phyloP scores from a whole-genome alignment of 1,284 basidiomycete genomes.

The Rhodotorula sp. region DNA sequence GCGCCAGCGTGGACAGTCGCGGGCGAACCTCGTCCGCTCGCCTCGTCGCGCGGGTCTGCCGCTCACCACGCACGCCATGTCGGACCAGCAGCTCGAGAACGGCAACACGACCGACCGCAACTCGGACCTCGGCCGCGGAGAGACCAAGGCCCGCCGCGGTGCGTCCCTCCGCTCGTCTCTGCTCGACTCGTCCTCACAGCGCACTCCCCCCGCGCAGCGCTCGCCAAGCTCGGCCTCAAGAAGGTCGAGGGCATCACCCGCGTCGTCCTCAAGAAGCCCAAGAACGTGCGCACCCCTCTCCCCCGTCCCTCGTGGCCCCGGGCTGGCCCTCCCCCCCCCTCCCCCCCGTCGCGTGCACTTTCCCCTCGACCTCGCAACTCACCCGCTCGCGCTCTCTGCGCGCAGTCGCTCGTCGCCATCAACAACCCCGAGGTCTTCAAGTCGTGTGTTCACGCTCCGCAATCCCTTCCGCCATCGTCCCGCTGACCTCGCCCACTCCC shows the following conservation, averaged over 20 bases:
- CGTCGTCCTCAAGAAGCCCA: constrained; percentile 78
- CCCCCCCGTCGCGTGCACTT: not conserved
- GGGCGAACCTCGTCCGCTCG: not conserved
- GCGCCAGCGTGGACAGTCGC: not conserved
- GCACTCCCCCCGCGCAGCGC: constrained; percentile 53
- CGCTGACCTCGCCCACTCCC: not conserved
- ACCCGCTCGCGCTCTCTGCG: not conserved
- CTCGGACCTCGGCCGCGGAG: constrained; percentile 19
- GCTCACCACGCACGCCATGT: constrained; percentile 11
- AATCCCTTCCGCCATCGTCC: not conserved
- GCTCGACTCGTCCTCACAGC: not conserved
- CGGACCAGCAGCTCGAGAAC: constrained; percentile 20
- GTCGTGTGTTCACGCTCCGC: constrained; percentile 55
- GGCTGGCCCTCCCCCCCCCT: not conserved
- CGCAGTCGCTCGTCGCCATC: constrained; percentile 85
- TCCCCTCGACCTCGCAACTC: not conserved
- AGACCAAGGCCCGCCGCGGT: constrained; percentile 39
- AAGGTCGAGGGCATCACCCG: constrained; percentile 89
- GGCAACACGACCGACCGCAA: constrained; percentile 14
- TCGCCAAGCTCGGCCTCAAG: constrained; percentile 75
- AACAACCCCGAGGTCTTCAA: constrained; percentile 96
- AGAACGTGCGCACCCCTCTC: constrained; percentile 9
- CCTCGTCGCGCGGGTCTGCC: not conserved
- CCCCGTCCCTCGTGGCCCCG: not conserved
- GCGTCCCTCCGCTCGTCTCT: not conserved